These are phyloP conservation scores for Suillus americanus DNA, from an alignment of 768 basidiomycete species.

Conservation along the genomic window DNA sequence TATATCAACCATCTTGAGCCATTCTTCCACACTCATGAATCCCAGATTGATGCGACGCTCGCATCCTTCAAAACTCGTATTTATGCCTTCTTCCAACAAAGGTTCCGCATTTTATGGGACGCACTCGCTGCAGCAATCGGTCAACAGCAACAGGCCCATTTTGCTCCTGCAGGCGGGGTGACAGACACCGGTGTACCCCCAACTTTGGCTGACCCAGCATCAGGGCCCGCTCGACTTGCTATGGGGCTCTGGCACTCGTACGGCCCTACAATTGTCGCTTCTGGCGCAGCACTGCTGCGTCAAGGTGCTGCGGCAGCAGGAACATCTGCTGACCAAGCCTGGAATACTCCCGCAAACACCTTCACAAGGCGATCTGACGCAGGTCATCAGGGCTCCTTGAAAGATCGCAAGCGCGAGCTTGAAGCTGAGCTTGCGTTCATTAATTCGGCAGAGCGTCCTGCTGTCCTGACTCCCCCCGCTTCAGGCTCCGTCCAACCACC, in stretches of 20 bases:
- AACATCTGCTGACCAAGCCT: constrained; percentile 25
- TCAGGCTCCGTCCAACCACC: constrained; percentile 32
- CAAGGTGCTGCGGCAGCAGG: constrained; percentile 47
- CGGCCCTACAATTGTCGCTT: constrained; percentile 69
- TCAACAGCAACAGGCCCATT: constrained; percentile 35
- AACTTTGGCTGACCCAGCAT: constrained; percentile 49
- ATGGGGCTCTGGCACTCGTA: constrained; percentile 76
- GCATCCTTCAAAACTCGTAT: constrained; percentile 58
- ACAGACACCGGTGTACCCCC: constrained; percentile 39
- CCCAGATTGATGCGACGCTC: constrained; percentile 80
- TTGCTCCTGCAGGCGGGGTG: constrained; percentile 19
- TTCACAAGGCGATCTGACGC: constrained; percentile 9
- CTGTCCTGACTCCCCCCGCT: constrained; percentile 28
- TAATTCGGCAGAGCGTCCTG: constrained; percentile 21
- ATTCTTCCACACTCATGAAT: constrained; percentile 79
- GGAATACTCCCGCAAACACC: constrained; percentile 32
- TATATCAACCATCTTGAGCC: constrained; percentile 81
- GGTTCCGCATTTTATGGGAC: constrained; percentile 65
- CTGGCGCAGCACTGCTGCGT: constrained; percentile 61
- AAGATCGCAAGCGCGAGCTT: constrained; percentile 49
- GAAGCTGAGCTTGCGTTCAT: constrained; percentile 62
- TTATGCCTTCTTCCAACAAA: constrained; percentile 65
- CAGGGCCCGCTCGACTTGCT: constrained; percentile 65
- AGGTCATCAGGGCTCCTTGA: constrained; percentile 21
- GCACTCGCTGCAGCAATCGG: constrained; percentile 51